Base-by-base conservation (phyloP, 768 basidiomycete genomes). In the Galerina marginata region DNA sequence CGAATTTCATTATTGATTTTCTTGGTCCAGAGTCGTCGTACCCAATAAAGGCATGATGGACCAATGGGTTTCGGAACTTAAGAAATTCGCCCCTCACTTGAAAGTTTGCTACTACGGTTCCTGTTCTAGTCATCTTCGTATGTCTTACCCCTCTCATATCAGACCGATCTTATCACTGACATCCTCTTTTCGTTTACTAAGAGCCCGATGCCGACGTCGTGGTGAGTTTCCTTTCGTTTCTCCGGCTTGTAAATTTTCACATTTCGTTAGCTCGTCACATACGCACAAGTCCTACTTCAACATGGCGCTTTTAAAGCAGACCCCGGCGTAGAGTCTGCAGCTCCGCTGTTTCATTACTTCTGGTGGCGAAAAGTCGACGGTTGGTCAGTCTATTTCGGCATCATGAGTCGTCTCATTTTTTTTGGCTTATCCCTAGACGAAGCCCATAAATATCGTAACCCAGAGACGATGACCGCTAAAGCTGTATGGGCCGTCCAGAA, bases 371-470 rank as follows among this genome's bases (percentile, higher is more conserved):
- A 20, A 7, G 26, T 47, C n/a, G 11, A 25, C 26, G 46, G 46
- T 47, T 9, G 6, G 46, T 26, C 26, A 20, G 4, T 47, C 7
- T 47, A 33, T 7, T 33, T 33, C 2, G 29, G 7, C 7, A 33
- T 7, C 7, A 33, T 33, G 29, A 33, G 0, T 33, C 29, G 7
- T 20, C 20, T 20, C 20, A 20, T 20, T 20, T 20, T 33, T 33
- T 33, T 46, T 46, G 45, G 16, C 20, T n/a, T n/a, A n/a, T n/a
- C n/a, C n/a, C n/a, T 16, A 66, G 65, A 66, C 49, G 65, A 66
- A 50, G 56, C 56, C 7, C 58, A 63, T 29, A 33, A 40, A 23
- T 38, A 26, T 37, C 54, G 60, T 1, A 65, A 65, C 37, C 65
- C 65, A 5, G 37, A 39, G 9, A 60, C 56, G 5, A 54, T 55